These are phyloP conservation scores for Neonectria neomacrospora DNA, from an alignment of 2,329 filamentous ascomycete genomes.

Conservation along the genomic window DNA sequence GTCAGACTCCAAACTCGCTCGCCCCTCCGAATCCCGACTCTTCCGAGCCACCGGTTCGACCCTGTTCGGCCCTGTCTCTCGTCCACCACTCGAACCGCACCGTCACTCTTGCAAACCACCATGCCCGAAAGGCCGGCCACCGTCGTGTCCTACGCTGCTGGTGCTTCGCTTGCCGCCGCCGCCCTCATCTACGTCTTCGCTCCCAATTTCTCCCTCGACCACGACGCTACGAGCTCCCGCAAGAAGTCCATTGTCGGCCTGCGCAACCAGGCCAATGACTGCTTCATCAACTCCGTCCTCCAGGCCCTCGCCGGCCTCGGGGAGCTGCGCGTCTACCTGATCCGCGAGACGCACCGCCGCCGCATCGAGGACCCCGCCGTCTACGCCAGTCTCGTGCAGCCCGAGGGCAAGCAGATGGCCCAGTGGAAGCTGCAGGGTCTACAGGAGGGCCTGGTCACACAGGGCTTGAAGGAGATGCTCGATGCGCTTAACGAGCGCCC, in stretches of 20 bases:
- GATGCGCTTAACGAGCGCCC: constrained; percentile 93
- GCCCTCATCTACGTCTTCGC: constrained; percentile 97
- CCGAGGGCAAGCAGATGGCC: constrained; percentile 57
- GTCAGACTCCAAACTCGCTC: constrained; percentile 38
- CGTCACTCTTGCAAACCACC: constrained; percentile 19
- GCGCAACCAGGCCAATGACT: constrained; percentile 91
- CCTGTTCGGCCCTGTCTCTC: constrained; percentile 11
- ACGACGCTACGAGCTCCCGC: constrained; percentile 73
- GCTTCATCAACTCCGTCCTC: constrained; percentile 95
- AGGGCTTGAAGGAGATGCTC: constrained; percentile 90
- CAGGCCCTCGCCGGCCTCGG: constrained; percentile 92
- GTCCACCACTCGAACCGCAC: not conserved
- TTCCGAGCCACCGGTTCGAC: constrained; percentile 37
- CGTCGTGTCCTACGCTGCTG: constrained; percentile 88
- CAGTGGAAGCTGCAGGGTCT: constrained; percentile 74
- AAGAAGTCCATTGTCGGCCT: constrained; percentile 92
- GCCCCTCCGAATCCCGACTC: constrained; percentile 30
- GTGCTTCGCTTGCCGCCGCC: constrained; percentile 92
- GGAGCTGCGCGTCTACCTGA: constrained; percentile 90
- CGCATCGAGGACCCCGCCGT: constrained; percentile 81
- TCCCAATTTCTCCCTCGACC: constrained; percentile 95
- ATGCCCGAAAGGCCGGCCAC: constrained; percentile 54
- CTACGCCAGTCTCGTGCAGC: constrained; percentile 72
- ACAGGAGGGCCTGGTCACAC: constrained; percentile 85
- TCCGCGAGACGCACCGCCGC: constrained; percentile 88